phyloP scores from a whole-genome alignment of 495 filamentous ascomycete species.

The Eremomyces bilateralis region DNA sequence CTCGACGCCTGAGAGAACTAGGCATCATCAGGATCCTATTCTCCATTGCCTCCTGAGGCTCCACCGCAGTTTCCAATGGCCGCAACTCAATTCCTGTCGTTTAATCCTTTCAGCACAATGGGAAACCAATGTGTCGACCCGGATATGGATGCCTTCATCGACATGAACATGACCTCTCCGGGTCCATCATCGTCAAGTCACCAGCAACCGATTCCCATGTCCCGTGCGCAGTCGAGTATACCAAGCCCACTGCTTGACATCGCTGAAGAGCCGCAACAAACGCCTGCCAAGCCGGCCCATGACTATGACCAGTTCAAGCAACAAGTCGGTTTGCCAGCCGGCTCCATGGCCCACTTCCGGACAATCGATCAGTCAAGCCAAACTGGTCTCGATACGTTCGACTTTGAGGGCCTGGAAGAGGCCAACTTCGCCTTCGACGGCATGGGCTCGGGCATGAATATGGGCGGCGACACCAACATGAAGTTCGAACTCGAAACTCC shows the following conservation, averaged over 20 bases:
- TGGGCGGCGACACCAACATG: slow-evolving; percentile 29
- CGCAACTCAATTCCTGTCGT: slow-evolving; percentile 8
- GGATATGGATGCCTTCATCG: slow-evolving; percentile 18
- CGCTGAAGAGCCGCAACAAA: slow-evolving; percentile 30
- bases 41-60: too few relatives aligned
- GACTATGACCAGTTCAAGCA: slow-evolving; percentile 84
- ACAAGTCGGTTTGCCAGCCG: slow-evolving; percentile 69
- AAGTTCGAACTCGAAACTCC: slow-evolving; percentile 34
- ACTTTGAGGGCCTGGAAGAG: slow-evolving; percentile 11
- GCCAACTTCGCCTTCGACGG: slow-evolving; percentile 5
- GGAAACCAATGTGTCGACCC: slow-evolving; percentile 16
- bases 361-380: slow-evolving; percentile 26
- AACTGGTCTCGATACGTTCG: slow-evolving; percentile 19
- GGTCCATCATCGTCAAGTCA: slow-evolving; percentile 7
- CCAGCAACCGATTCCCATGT: slow-evolving; percentile 6
- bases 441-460: slow-evolving; percentile 25
- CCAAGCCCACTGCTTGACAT: slow-evolving; percentile 12
- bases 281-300: slow-evolving; percentile 62
- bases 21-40: too few relatives aligned
- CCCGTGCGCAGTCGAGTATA: slow-evolving; percentile 7
- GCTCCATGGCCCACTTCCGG: slow-evolving; percentile 49
- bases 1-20: too few relatives aligned
- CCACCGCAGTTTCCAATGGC: too few relatives aligned
- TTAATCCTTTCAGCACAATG: slow-evolving; percentile 12
- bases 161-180: slow-evolving; percentile 14